These are phyloP conservation scores for Cyberlindnera euphorbiae DNA, from an alignment of 805 yeast species.

Conservation along the genomic window DNA sequence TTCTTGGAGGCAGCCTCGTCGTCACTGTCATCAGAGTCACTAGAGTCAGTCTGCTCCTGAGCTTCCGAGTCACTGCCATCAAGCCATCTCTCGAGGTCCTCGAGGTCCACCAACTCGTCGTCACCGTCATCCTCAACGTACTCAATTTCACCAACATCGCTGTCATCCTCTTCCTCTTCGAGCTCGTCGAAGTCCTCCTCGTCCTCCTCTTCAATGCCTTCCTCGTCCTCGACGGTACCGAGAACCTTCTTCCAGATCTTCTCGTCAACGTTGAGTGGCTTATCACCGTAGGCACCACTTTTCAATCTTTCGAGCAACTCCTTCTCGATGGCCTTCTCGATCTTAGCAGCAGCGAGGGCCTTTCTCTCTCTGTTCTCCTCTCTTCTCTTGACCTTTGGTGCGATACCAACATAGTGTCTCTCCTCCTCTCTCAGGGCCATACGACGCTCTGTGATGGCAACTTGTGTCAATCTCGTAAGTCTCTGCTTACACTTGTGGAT, in stretches of 20 bases:
- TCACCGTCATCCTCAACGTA: slow-evolving; percentile 88
- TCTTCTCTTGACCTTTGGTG: slow-evolving; percentile 91
- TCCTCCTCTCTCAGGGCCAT: slow-evolving; percentile 87
- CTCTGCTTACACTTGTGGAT: slow-evolving; percentile 95
- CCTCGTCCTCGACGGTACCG: slow-evolving; percentile 73
- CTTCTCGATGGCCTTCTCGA: slow-evolving; percentile 94
- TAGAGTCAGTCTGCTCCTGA: slow-evolving; percentile 28
- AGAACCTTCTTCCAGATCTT: slow-evolving; percentile 92
- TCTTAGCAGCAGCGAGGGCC: slow-evolving; percentile 93
- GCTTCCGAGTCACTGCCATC: slow-evolving; percentile 44
- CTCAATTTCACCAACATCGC: slow-evolving; percentile 75
- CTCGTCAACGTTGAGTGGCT: slow-evolving; percentile 95
- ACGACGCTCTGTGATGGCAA: slow-evolving; percentile 91
- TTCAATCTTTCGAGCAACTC: slow-evolving; percentile 91
- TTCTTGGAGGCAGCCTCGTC: slow-evolving; percentile 32
- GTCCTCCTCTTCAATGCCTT: slow-evolving; percentile 41
- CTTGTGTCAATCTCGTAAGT: slow-evolving; percentile 90
- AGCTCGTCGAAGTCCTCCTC: slow-evolving; percentile 47
- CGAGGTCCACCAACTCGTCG: slow-evolving; percentile 89
- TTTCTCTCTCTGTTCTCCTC: slow-evolving; percentile 93
- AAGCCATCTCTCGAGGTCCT: slow-evolving; percentile 88
- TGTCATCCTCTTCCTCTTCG: slow-evolving; percentile 45
- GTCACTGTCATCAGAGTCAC: slow-evolving; percentile 31
- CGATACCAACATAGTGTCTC: slow-evolving; percentile 87
- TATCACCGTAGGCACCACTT: slow-evolving; percentile 97